Evolutionary conservation across 768 basidiomycete genomes (phyloP).

Genomic region (Suillus paluster): DNA sequence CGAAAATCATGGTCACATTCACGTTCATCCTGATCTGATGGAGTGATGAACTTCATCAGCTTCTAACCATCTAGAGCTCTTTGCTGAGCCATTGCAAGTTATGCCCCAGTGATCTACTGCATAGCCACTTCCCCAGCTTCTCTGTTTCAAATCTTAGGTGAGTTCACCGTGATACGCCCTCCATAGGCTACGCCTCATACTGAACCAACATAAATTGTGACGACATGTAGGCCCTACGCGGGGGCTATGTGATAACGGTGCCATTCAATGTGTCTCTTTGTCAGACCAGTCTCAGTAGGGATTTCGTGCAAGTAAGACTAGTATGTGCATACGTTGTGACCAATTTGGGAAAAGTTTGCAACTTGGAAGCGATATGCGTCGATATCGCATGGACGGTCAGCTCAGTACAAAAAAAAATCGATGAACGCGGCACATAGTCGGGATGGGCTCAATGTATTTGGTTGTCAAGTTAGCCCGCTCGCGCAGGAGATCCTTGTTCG

Average conservation of each 20-base stretch:
- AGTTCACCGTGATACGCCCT: background rate
- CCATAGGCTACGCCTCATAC: background rate
- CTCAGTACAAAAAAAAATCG: background rate
- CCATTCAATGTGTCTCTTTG: background rate
- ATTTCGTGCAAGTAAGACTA: too few species aligned
- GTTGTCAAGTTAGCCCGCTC: background rate
- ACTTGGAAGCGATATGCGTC: background rate
- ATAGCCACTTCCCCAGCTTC: background rate
- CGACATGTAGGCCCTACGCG: background rate
- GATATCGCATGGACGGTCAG: background rate
- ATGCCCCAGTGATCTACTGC: background rate
- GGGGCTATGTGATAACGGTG: background rate
- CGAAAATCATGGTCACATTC: background rate
- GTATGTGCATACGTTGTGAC: too few species aligned
- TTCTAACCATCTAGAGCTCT: background rate
- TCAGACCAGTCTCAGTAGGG: background rate
- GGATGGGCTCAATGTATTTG: background rate
- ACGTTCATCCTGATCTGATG: background rate
- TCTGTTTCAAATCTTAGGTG: conserved; percentile 2
- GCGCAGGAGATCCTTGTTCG: background rate
- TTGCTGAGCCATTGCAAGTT: background rate
- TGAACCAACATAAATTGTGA: background rate
- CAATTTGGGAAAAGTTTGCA: background rate
- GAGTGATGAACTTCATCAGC: background rate
- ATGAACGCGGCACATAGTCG: background rate